phyloP scores from a whole-genome alignment of 257 asterid genomes.

The Schizonepeta tenuifolia region DNA sequence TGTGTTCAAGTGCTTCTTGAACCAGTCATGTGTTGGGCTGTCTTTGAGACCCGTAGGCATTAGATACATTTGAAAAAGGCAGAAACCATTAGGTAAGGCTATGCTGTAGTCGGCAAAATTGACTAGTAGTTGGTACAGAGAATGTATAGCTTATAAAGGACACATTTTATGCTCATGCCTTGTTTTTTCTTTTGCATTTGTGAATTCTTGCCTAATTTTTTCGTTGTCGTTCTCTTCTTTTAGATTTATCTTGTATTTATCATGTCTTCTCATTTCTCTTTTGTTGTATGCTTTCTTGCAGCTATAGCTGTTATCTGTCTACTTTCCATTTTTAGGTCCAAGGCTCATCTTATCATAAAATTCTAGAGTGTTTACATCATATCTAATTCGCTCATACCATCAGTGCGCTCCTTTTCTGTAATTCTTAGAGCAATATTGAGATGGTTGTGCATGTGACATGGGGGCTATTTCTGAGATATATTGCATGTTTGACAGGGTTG shows the following conservation, averaged over 20 bases:
- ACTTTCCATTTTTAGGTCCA: no score
- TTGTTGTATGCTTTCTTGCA: not conserved
- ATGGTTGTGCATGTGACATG: not conserved
- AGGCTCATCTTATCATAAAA: no score
- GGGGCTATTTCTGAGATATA: slow-evolving; percentile 24
- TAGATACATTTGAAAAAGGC: no score
- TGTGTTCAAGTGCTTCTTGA: not conserved
- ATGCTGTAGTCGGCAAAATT: not conserved
- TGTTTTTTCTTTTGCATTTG: not conserved
- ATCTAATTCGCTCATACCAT: not conserved
- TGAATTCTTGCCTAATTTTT: not conserved
- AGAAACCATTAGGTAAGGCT: no score
- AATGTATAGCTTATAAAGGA: not conserved
- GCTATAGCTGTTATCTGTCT: not conserved
- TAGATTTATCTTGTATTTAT: not conserved
- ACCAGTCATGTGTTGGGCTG: no score
- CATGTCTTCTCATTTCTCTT: not conserved
- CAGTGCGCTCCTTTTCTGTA: not conserved
- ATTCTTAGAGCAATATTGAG: not conserved
- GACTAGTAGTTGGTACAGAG: not conserved
- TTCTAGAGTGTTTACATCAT: not conserved
- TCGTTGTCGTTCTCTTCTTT: not conserved
- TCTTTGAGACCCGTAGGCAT: no score
- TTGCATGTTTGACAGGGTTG: slow-evolving; percentile 57
- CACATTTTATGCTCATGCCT: not conserved